Percentiles rank a stretch among this genome's conserved stretches.
Evolutionary conservation across 192 early-diverging fungal genomes (phyloP).

Genomic region (Pilobolus umbonatus): DNA sequence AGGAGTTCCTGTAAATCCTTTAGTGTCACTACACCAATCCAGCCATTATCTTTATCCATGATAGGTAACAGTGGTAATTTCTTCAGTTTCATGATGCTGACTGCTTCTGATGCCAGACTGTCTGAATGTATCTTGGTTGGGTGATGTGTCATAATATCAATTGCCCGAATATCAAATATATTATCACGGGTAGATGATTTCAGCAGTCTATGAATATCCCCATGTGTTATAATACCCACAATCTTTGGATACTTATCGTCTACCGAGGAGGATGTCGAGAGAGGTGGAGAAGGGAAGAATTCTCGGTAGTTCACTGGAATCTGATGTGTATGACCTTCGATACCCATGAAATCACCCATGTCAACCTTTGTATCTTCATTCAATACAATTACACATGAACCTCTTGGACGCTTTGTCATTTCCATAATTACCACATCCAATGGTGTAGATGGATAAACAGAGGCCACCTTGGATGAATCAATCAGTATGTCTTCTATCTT

Average conservation of each 20-base stretch:
- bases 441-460: constrained; percentile 16
- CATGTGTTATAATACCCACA: constrained; percentile 36
- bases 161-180: constrained; percentile 32
- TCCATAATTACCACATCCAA: constrained; percentile 37
- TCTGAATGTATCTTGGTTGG: constrained; percentile 25
- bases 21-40: constrained; percentile 30
- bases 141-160: constrained; percentile 28
- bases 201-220: constrained; percentile 34
- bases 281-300: constrained; percentile 13
- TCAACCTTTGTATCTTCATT: too few relatives aligned
- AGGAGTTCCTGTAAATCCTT: constrained; percentile 33
- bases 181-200: constrained; percentile 17
- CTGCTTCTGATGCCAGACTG: constrained; percentile 30
- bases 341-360: too few relatives aligned
- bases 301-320: too few relatives aligned
- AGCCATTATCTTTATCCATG: constrained; percentile 15
- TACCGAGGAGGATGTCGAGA: constrained; percentile 4
- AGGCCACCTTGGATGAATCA: constrained; percentile 9
- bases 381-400: constrained; percentile 32
- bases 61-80: constrained; percentile 33
- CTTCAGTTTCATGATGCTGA: constrained; percentile 25
- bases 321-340: too few relatives aligned
- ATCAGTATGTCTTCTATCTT: constrained; percentile 38
- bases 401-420: constrained; percentile 30
- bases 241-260: constrained; percentile 13